These are phyloP conservation scores for Exophiala calicioides DNA, from an alignment of 2,329 filamentous ascomycete species.

Conservation along the genomic window DNA sequence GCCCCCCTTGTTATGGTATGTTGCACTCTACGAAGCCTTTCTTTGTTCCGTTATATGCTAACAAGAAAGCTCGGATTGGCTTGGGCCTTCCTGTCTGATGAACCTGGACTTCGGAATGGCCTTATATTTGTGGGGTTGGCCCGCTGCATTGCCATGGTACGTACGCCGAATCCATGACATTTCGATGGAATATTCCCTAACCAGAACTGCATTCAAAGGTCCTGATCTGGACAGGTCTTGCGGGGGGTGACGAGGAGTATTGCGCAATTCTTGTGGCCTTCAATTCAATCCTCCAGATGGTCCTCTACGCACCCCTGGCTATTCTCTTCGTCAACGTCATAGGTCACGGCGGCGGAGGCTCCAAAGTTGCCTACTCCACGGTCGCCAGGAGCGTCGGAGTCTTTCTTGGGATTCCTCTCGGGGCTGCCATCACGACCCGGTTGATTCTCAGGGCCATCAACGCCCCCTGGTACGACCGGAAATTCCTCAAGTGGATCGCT, in stretches of 20 bases:
- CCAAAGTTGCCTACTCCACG: slow-evolving; percentile 56
- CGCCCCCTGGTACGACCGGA: slow-evolving; percentile 65
- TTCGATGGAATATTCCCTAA: slow-evolving; percentile 3
- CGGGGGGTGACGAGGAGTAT: slow-evolving; percentile 76
- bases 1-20: slow-evolving; percentile 78
- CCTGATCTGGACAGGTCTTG: slow-evolving; percentile 75
- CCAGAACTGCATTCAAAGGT: slow-evolving; percentile 46
- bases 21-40: slow-evolving; percentile 1
- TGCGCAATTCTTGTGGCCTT: slow-evolving; percentile 77
- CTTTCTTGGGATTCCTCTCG: slow-evolving; percentile 82
- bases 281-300: slow-evolving; percentile 74
- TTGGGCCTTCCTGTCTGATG: slow-evolving; percentile 57
- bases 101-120: slow-evolving; percentile 58
- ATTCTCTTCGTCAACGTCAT: slow-evolving; percentile 72
- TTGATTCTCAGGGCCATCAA: slow-evolving; percentile 58
- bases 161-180: too few relatives aligned
- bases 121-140: slow-evolving; percentile 81
- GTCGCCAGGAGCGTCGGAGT: slow-evolving; percentile 80
- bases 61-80: slow-evolving; percentile 47
- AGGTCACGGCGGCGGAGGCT: slow-evolving; percentile 48
- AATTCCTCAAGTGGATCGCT: slow-evolving; percentile 68
- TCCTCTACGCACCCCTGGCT: slow-evolving; percentile 69
- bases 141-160: slow-evolving; percentile 84
- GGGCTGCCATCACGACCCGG: slow-evolving; percentile 74
- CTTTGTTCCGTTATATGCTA: neutral